Evolutionary conservation across 805 yeast genomes (phyloP), one percentile per base, ranked within the genome.

Genomic region (Groenewaldozyma tartarivorans): DNA sequence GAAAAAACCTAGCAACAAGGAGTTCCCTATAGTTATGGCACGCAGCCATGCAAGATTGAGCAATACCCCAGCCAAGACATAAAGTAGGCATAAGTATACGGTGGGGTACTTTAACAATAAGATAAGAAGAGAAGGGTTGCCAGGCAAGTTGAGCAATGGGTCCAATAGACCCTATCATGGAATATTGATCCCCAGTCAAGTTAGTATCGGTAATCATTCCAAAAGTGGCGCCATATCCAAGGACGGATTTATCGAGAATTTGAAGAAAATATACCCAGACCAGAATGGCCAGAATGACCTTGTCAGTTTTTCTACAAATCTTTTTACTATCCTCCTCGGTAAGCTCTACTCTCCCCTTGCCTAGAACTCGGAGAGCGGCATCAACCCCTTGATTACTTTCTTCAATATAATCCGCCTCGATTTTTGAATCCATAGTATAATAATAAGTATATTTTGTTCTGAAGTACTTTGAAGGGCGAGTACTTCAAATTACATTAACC

Each of bases 21-120:
- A 75, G 64, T 0, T 76, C 71, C 5, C 69, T 60, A 43, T 64
- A 72, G 26, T 54, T 60, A 29, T 63, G 52, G 5, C 77, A 69
- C n/a, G 47, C 44, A n/a, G 50, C 52, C 13, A 43, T 31, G 40
- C 49, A 48, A 9, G 46, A 40, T 17, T 43, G 35, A 7, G 42
- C 36, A 4, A 39, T 29, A 5, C 52, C 42, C 17, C 27, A n/a
- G 33, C 36, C 43, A 4, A 26, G 4, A 19, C 13, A 19, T 5
- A 33, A 20, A 19, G 9, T 18, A 16, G 35, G 33, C 29, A 24
- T 24, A 7, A 24, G 13, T 9, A 24, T 24, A 9, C 29, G 7
- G 18, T 31, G 34, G 18, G 34, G 34, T 11, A 31, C 34, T n/a
- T 31, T 31, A 17, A 31, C 34, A n/a, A 31, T 24, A 7, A 24